Percentiles rank a stretch among this genome's conserved stretches.
Evolutionary conservation across 805 yeast species (phyloP).

Genomic region (Metschnikowia lunata): DNA sequence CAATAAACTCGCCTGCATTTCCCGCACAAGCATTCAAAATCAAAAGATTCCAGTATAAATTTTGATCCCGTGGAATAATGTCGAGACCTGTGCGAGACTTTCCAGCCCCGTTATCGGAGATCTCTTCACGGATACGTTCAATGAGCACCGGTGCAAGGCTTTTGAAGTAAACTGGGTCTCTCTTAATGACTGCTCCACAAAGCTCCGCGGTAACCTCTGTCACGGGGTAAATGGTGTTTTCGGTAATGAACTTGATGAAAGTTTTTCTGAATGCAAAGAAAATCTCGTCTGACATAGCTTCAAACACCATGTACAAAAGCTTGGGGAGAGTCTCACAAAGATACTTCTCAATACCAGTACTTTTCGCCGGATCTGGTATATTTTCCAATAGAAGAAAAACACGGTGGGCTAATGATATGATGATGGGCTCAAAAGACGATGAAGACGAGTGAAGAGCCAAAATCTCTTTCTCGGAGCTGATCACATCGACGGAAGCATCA

Average conservation of each 20-base stretch:
- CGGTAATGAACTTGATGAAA: conserved; percentile 54
- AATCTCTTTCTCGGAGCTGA: conserved; percentile 45
- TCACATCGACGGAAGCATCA: conserved; percentile 20
- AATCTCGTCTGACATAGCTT: conserved; percentile 56
- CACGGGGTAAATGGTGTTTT: conserved; percentile 54
- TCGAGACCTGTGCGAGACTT: conserved; percentile 60
- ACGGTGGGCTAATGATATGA: conserved; percentile 52
- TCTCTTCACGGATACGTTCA: conserved; percentile 57
- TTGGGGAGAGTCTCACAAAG: conserved; percentile 34
- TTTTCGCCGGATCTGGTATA: conserved; percentile 54
- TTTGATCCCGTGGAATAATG: conserved; percentile 71
- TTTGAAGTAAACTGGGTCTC: conserved; percentile 50
- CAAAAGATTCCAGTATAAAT: conserved; percentile 64
- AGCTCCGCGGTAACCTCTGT: conserved; percentile 68
- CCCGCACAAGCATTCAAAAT: conserved; percentile 68
- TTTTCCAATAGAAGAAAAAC: conserved; percentile 64
- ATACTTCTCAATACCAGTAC: conserved; percentile 50
- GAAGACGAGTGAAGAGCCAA: conserved; percentile 70
- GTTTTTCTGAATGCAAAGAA: conserved; percentile 43
- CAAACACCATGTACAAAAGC: conserved; percentile 35
- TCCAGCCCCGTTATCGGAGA: conserved; percentile 80
- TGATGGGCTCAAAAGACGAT: conserved; percentile 58
- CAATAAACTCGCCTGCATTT: conserved; percentile 53
- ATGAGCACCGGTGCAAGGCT: conserved; percentile 43
- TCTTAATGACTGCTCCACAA: conserved; percentile 64